Evolutionary conservation across 2,329 filamentous ascomycete species (phyloP), one percentile per base, ranked within the genome.

Genomic region (Ceratocystis colombiana): DNA sequence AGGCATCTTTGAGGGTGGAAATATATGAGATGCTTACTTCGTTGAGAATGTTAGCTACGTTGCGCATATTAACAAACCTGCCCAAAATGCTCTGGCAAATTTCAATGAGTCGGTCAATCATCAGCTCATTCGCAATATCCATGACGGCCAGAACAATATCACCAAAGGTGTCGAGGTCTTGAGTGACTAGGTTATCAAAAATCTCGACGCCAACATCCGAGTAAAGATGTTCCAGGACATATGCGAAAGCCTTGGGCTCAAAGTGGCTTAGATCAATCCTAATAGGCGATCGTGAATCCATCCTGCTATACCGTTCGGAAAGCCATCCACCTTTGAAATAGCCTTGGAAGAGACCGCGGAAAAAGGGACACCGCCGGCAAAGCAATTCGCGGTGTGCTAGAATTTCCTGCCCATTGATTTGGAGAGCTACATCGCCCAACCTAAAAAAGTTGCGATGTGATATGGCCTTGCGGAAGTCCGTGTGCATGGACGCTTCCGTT

Each of bases 81-180:
- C 91, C 92, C 68, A 97, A 83, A 25, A 91, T 77, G 67, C 84
- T 85, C 73, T 99, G 94, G 74, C 94, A 97, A 33, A 95, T 85
- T 73, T 96, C 89, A 4, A 90, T 90, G 4, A 99, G 78, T 5
- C 92, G 83, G 73, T 96, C 91, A 61, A 99, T 82, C 92, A 99
- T 96, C 67, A 99, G 78, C 75, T 99, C 93, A 73, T 99, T 94
- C 12, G 92, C 90, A 64, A 90, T 87, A 66, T 85, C 85, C 82
- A 97, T 87, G 57, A 97, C 89, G 71, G 96, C 91, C 76, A 97
- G 82, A 7, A 96, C 82, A n/a, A 94, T 79, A 71, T 97, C 91
- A 3, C 92, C 84, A 69, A 96, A 91, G 59, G 91, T 88, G 70
- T 96, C 91, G 5, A 96, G 76, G 68, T 87, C 86, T 17, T 83